These are phyloP conservation scores for Phoenix dactylifera DNA, from an alignment of 176 grass and related monocot species.

Conservation along the genomic window DNA sequence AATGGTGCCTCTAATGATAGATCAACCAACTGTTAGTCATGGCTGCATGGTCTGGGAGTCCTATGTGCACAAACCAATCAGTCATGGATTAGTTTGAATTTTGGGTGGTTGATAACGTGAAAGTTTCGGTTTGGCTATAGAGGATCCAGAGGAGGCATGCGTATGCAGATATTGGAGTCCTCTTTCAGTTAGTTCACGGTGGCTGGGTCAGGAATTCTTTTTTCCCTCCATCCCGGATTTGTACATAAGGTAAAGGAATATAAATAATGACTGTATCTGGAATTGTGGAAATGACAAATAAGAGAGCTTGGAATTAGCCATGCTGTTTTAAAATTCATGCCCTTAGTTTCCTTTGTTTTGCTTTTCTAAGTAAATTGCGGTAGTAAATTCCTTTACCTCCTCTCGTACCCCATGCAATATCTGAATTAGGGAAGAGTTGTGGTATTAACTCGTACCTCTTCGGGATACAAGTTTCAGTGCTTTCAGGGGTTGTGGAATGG, in stretches of 20 bases:
- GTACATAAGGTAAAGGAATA: conserved; percentile 40
- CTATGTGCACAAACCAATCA: conserved; percentile 15
- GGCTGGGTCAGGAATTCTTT: conserved; percentile 16
- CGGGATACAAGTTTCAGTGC: too few relatives aligned
- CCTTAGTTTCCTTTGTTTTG: too few relatives aligned
- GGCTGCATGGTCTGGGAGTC: conserved; percentile 16
- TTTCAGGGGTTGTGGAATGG: too few relatives aligned
- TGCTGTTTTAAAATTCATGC: too few relatives aligned
- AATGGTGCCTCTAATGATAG: conserved; percentile 1
- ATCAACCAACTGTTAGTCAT: conserved; percentile 12
- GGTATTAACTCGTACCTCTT: too few relatives aligned
- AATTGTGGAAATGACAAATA: conserved; percentile 31
- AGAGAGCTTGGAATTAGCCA: conserved; percentile 34
- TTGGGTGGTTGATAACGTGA: conserved; percentile 10
- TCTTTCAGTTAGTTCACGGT: conserved; percentile 26
- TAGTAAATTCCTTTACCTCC: too few relatives aligned
- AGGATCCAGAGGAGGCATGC: conserved; percentile 14
- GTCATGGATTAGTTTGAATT: conserved; percentile 15
- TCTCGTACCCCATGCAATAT: too few relatives aligned
- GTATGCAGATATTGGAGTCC: conserved; percentile 55
- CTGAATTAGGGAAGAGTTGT: too few relatives aligned
- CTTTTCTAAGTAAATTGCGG: too few relatives aligned
- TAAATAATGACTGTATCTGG: conserved; percentile 18
- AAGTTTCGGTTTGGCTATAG: conserved; percentile 27
- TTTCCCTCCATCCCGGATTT: conserved; percentile 25